These are phyloP conservation scores for Corniculantispora saksenae DNA, from an alignment of 2,329 filamentous ascomycete species.

Conservation along the genomic window DNA sequence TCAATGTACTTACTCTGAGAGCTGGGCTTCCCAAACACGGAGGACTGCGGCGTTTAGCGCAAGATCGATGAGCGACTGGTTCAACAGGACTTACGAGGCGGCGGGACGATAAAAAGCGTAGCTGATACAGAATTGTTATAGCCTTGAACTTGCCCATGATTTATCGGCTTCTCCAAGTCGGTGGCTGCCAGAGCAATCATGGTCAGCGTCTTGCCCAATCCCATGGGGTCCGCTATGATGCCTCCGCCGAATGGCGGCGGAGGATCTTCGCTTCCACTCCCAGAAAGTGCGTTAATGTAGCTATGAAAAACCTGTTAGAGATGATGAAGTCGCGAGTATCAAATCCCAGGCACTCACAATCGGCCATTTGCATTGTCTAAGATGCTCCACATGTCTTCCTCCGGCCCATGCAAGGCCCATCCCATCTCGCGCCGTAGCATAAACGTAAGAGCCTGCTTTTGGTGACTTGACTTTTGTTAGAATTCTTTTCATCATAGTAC, in stretches of 20 bases:
- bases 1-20: neutral
- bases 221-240: constrained; percentile 50
- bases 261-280: constrained; percentile 28
- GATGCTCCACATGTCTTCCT: constrained; percentile 37
- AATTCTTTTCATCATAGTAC: too few relatives aligned
- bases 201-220: constrained; percentile 46
- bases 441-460: constrained; percentile 46
- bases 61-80: neutral
- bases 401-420: constrained; percentile 32
- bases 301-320: constrained; percentile 21
- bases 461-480: constrained; percentile 30
- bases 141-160: neutral
- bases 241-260: constrained; percentile 43
- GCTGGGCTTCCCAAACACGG: neutral
- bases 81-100: neutral
- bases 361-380: constrained; percentile 23
- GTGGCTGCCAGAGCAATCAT: constrained; percentile 44
- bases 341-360: constrained; percentile 22
- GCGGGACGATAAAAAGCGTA: neutral
- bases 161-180: constrained; percentile 23
- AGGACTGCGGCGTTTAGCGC: neutral
- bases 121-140: neutral
- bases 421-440: constrained; percentile 41
- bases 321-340: neutral
- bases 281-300: constrained; percentile 38